Evolutionary conservation across 139 green algal genomes (phyloP).

Genomic region (Coccomyxa sp.): DNA sequence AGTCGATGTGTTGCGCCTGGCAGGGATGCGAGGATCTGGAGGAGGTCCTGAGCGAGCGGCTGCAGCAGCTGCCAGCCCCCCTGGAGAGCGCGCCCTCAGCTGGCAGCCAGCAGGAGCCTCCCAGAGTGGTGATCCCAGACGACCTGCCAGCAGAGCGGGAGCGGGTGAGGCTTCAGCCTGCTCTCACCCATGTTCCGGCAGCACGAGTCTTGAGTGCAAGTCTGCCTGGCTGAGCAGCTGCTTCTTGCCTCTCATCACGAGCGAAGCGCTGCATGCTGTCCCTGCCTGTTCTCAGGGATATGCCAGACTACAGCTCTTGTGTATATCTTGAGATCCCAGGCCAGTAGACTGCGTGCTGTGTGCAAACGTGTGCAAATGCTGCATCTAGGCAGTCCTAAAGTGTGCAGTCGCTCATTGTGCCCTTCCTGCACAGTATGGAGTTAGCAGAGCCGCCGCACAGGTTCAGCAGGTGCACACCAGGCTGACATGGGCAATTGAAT

Average conservation of each 20-base stretch:
- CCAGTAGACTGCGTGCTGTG: too few relatives aligned
- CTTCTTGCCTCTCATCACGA: neutral
- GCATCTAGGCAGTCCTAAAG: neutral
- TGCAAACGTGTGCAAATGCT: neutral
- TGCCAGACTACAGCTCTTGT: too few relatives aligned
- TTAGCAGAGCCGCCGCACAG: neutral
- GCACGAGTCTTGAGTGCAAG: neutral
- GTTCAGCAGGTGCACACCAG: too few relatives aligned
- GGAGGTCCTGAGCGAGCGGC: conserved; percentile 67
- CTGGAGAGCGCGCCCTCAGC: neutral
- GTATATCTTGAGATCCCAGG: too few relatives aligned
- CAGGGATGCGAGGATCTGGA: conserved; percentile 57
- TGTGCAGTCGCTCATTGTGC: neutral
- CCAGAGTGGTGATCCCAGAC: neutral
- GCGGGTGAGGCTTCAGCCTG: too few relatives aligned
- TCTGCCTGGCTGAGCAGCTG: neutral
- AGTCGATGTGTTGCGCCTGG: too few relatives aligned
- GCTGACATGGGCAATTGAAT: too few relatives aligned
- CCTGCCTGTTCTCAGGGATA: too few relatives aligned
- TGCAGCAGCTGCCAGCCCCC: conserved; percentile 73
- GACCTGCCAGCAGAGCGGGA: neutral
- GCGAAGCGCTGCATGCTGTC: neutral
- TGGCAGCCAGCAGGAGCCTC: neutral
- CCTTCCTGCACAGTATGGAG: neutral
- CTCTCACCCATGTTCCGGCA: too few relatives aligned